Evolutionary conservation across 1,284 basidiomycete species (phyloP), one percentile per base, ranked within the genome.

Genomic region (Farysia itapuensis): DNA sequence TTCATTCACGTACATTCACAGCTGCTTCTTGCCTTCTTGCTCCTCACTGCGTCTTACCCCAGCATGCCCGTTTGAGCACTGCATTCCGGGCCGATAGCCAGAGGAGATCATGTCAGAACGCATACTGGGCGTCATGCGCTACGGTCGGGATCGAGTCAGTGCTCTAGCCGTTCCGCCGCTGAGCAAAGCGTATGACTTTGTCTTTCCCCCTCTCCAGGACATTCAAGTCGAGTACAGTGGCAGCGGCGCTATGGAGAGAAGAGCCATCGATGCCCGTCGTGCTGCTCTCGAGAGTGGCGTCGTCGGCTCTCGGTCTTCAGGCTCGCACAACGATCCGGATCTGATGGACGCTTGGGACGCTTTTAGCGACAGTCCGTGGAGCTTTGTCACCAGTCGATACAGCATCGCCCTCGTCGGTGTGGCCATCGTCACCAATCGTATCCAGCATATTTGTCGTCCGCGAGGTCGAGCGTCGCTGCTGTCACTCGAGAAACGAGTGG

Each of bases 371-470:
- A 64, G 54, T 20, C 63, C 68, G 1, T 63, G 65, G 57, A 59
- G 57, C 36, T 73, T 73, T 25, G 32, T 73, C 15, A 53, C 58
- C 23, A 72, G 70, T 15, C 65, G 70, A 3, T 74, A 70, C 28
- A 42, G 63, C 6, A 23, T 67, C 18, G 57, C 63, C 3, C 47
- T 74, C n/a, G 38, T 64, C 19, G 36, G 56, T 18, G 58, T 71
- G 28, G 66, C 61, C 6, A 56, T 71, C 19, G 24, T 71, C 29
- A 60, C 59, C 33, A 73, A 74, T 31, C 57, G 72, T 4, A 66
- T 74, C 6, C 64, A 70, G 22, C 70, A 74, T 43, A 64, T 74
- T 30, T 74, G 72, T 42, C 48, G 70, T 2, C 70, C 72, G 8
- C 32, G 66, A 4, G 54, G 59, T 4, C 51, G 70, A 5, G 61